These are phyloP conservation scores for Candida hungchunana DNA, from an alignment of 805 yeast genomes.

Conservation along the genomic window DNA sequence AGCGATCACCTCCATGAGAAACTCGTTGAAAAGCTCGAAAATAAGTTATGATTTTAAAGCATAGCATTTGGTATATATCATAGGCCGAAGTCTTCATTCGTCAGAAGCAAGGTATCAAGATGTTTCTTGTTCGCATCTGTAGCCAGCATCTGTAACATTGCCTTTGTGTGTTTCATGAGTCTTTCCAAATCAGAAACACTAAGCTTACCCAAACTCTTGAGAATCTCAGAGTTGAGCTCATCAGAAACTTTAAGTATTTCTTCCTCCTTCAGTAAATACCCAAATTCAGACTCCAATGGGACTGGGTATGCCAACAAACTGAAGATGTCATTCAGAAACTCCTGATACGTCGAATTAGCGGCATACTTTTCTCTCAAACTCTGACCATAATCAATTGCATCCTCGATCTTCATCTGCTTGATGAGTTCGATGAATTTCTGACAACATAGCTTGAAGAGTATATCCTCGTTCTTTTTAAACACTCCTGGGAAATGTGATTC, in stretches of 20 bases:
- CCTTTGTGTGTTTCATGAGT: slow-evolving; percentile 38
- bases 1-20: slow-evolving; percentile 47
- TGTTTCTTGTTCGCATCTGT: slow-evolving; percentile 29
- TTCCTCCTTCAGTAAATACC: slow-evolving; percentile 32
- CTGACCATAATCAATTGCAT: slow-evolving; percentile 39
- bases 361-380: slow-evolving; percentile 30
- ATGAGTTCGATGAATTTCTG: slow-evolving; percentile 40
- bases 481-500: slow-evolving; percentile 34
- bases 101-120: slow-evolving; percentile 35
- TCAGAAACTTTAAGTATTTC: slow-evolving; percentile 39
- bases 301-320: slow-evolving; percentile 50
- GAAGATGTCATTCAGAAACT: slow-evolving; percentile 42
- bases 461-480: slow-evolving; percentile 28
- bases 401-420: slow-evolving; percentile 24
- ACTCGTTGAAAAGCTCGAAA: slow-evolving; percentile 20
- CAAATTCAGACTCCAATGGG: slow-evolving; percentile 38
- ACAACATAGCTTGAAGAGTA: slow-evolving; percentile 40
- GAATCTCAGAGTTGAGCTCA: slow-evolving; percentile 38
- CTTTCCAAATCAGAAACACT: slow-evolving; percentile 41
- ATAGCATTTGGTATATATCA: slow-evolving; percentile 1
- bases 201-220: slow-evolving; percentile 40
- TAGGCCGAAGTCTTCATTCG: slow-evolving; percentile 40
- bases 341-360: slow-evolving; percentile 30
- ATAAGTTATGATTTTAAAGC: background rate
- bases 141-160: slow-evolving; percentile 32